These are phyloP conservation scores for Chalciporus sp. DNA, from an alignment of 1,284 basidiomycete genomes.

Conservation along the genomic window DNA sequence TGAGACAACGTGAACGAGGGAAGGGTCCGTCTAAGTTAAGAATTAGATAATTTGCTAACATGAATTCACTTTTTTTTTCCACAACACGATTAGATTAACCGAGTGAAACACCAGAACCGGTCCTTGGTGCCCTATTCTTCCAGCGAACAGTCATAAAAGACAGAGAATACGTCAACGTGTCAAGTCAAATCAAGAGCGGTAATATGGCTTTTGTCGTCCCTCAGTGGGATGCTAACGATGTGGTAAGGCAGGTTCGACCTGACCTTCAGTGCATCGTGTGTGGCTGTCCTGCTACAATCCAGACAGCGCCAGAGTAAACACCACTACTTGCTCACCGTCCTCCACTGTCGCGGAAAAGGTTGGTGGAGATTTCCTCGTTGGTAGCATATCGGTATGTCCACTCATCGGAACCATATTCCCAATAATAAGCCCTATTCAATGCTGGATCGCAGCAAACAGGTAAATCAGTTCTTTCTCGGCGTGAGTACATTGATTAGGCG, in stretches of 20 bases:
- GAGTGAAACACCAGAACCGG: constrained; percentile 9
- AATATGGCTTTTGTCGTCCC: not conserved
- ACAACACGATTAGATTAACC: constrained; percentile 17
- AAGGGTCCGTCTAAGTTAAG: constrained; percentile 1
- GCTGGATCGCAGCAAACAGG: constrained; percentile 13
- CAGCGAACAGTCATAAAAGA: not conserved
- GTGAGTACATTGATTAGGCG: not conserved
- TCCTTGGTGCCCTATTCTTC: constrained; percentile 8
- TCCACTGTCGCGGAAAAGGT: constrained; percentile 24
- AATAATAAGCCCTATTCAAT: constrained; percentile 29
- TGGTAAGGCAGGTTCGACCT: constrained; percentile 1
- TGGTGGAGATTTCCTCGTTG: constrained; percentile 30
- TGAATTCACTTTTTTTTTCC: not conserved
- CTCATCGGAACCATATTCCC: constrained; percentile 3
- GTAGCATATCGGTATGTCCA: constrained; percentile 38
- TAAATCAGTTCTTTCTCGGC: constrained; percentile 15
- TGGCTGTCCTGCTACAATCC: too few species aligned
- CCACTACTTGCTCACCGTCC: constrained; percentile 11
- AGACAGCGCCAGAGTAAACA: not conserved
- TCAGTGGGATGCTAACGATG: not conserved
- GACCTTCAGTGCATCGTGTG: not conserved
- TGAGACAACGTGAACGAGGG: constrained; percentile 25
- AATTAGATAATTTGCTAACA: constrained; percentile 32
- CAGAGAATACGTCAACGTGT: not conserved
- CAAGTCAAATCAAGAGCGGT: not conserved